A percentile compares a stretch with the other conserved stretches of the same genome.
Conservation (phyloP, 176 grass and related monocot species). For the Carex pumila region DNA sequence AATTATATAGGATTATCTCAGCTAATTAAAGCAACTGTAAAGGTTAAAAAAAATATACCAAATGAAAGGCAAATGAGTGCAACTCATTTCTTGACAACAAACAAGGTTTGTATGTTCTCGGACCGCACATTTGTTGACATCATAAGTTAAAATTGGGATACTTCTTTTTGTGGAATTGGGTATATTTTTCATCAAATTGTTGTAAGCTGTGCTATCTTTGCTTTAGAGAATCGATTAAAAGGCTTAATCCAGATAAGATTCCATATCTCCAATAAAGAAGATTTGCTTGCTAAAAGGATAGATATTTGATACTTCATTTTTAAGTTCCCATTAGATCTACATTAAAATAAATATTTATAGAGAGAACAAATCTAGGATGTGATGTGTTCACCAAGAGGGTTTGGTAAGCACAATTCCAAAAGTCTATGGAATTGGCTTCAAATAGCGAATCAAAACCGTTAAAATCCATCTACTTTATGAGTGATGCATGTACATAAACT, state of each 20-base stretch:
- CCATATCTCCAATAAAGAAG: slow-evolving; percentile 5
- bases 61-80: not conserved
- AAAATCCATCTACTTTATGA: no score
- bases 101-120: not conserved
- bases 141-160: not conserved
- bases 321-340: not conserved
- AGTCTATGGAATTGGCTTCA: no score
- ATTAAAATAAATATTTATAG: not conserved
- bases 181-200: slow-evolving; percentile 20
- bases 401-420: no score
- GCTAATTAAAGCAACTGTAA: not conserved
- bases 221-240: slow-evolving; percentile 15
- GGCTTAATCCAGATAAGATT: slow-evolving; percentile 9
- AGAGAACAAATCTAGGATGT: no score
- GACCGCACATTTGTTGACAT: not conserved
- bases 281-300: slow-evolving; percentile 17
- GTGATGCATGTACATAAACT: no score
- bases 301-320: slow-evolving; percentile 8
- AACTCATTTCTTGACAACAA: not conserved
- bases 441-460: no score
- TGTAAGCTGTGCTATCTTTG: not conserved
- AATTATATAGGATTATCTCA: not conserved
- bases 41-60: not conserved
- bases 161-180: slow-evolving; percentile 18
- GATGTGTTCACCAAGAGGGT: no score